Conservation (phyloP, 2,329 filamentous ascomycete genomes). For the Colletotrichum spaethianum region DNA sequence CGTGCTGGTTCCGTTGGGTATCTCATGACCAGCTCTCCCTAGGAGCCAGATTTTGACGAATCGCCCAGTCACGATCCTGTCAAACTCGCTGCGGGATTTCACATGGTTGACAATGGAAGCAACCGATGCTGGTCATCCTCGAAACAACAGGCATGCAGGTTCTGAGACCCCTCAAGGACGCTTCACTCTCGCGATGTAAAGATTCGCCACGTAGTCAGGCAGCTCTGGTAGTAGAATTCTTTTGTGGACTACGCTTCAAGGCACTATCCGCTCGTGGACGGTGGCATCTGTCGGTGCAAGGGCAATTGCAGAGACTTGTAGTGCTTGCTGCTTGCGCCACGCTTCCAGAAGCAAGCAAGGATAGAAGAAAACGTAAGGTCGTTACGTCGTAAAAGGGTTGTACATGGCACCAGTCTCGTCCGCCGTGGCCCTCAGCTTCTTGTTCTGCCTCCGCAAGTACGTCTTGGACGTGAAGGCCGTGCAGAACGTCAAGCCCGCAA, state of each 20-base stretch:
- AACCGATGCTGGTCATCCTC: not conserved
- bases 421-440: slow-evolving; percentile 36
- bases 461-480: slow-evolving; percentile 31
- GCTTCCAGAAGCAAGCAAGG: not conserved
- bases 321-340: no score
- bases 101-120: not conserved
- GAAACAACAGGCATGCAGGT: not conserved
- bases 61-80: not conserved
- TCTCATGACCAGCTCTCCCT: not conserved
- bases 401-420: slow-evolving; percentile 23
- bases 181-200: not conserved
- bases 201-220: not conserved
- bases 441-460: slow-evolving; percentile 40
- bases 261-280: not conserved
- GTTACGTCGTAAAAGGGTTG: slow-evolving; percentile 42
- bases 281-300: not conserved
- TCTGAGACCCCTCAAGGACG: not conserved
- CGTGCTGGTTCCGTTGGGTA: not conserved
- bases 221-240: not conserved
- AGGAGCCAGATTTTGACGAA: not conserved
- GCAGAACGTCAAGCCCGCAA: slow-evolving; percentile 32
- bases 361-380: no score
- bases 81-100: not conserved
- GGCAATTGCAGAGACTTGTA: not conserved
- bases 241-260: no score